Evolutionary conservation across 2,329 filamentous ascomycete species (phyloP), one percentile per base, ranked within the genome.

Genomic region (Hymenoscyphus repandus): DNA sequence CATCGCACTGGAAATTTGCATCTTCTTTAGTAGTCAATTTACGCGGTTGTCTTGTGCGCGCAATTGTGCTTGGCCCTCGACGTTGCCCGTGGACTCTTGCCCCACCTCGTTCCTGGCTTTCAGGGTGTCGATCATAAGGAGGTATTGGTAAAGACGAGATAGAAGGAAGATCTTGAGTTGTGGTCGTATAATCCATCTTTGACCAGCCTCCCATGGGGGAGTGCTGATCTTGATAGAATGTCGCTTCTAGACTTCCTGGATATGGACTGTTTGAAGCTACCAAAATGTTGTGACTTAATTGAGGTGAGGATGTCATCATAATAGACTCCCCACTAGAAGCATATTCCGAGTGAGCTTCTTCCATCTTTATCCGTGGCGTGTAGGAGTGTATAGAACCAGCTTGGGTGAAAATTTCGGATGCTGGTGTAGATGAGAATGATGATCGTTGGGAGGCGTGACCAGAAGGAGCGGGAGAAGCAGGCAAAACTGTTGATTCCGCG

Each of bases 1-100:
- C 73, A 49, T 76, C 73, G 64, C 90, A 95, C 56, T 79, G 75
- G 67, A 81, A 86, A 59, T 83, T 88, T 49, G 85, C 86, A 59
- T 88, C 84, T 56, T 85, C 84, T 51, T 77, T 78, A 15, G 83
- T 82, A 2, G 80, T 85, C 59, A 78, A 74, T 60, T 76, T 77
- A 39, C 79, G 73, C 15, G 72, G 69, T 11, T 57, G 59, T 50
- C 63, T 58, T 15, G 58, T 63, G 11, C 63, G 59, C 13, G 63
- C 55, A 32, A 65, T 48, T 6, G 56, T 56, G 47, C 57, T 62
- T 11, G 59, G 49, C 32, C 45, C 39, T 30, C 55, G 55, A 41
- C 56, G 53, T 27, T 43, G 53, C 17, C 53, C 53, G 12, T 59
- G 57, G n/a, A 52, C 41, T 39, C 58, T 53, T 15, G 58, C 39